phyloP scores from a whole-genome alignment of 2,329 filamentous ascomycete genomes.

The Sodiomyces alkalinus region DNA sequence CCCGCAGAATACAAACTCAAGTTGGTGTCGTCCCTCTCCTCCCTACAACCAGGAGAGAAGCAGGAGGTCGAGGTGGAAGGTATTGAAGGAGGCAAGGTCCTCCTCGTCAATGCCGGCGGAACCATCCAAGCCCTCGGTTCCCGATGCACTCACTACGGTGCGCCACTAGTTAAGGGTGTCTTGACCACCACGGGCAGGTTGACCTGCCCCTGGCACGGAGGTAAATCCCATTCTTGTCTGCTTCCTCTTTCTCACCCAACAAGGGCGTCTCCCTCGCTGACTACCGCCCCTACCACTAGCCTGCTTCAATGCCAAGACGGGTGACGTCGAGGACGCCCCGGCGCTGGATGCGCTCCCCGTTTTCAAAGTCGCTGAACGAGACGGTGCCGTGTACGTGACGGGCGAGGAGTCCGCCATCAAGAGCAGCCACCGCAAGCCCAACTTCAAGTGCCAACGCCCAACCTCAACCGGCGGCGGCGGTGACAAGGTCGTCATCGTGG shows the following conservation, averaged over 20 bases:
- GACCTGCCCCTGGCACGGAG: slow-evolving; percentile 94
- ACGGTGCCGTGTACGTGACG: slow-evolving; percentile 72
- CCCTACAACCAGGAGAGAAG: slow-evolving; percentile 68
- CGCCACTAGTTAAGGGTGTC: slow-evolving; percentile 74
- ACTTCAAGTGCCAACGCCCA: slow-evolving; percentile 53
- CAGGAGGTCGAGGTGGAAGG: slow-evolving; percentile 84
- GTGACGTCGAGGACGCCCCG: slow-evolving; percentile 90
- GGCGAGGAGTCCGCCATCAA: slow-evolving; percentile 71
- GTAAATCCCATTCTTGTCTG: slow-evolving; percentile 28
- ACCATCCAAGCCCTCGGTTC: slow-evolving; percentile 66
- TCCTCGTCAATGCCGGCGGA: slow-evolving; percentile 66
- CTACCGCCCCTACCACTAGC: slow-evolving; percentile 37
- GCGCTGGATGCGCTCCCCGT: slow-evolving; percentile 73
- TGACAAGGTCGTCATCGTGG: slow-evolving; percentile 64
- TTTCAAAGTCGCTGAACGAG: slow-evolving; percentile 67
- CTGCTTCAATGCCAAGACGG: slow-evolving; percentile 80
- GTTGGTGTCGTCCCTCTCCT: slow-evolving; percentile 55
- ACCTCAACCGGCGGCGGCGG: slow-evolving; percentile 22
- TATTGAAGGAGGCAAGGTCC: slow-evolving; percentile 69
- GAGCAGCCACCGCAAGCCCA: slow-evolving; percentile 55
- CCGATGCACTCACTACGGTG: slow-evolving; percentile 86
- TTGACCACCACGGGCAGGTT: slow-evolving; percentile 68
- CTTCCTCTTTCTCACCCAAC: not conserved
- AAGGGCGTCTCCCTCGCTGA: too few relatives aligned
- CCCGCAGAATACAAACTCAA: slow-evolving; percentile 55